Conservation (phyloP, 306 rosid species). For the Malus orientalis region DNA sequence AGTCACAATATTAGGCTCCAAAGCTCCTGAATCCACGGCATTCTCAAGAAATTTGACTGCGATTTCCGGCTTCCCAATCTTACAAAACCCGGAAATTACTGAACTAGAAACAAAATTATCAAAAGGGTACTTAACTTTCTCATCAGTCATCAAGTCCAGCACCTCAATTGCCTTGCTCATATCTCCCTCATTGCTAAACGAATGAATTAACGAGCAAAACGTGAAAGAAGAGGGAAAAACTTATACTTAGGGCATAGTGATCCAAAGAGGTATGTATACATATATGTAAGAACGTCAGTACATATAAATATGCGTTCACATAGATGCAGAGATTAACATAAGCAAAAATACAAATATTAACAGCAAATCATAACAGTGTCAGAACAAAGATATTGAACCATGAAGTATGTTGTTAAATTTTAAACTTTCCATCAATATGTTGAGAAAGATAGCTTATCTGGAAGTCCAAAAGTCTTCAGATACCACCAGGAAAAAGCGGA, state of each 20-base stretch:
- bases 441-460: not conserved
- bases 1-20: conserved; percentile 48
- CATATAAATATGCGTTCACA: no score
- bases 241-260: not conserved
- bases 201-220: conserved; percentile 44
- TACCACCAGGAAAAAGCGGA: not conserved
- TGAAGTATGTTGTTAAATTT: not conserved
- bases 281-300: no score
- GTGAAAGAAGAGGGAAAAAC: conserved; percentile 57
- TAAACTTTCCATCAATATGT: not conserved
- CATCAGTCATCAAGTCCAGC: conserved; percentile 56
- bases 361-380: not conserved
- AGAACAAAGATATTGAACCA: not conserved
- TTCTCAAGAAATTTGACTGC: conserved; percentile 52
- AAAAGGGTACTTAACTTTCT: conserved; percentile 49
- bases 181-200: conserved; percentile 43
- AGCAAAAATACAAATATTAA: not conserved
- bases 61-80: conserved; percentile 61
- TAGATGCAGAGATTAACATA: no score
- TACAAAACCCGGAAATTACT: conserved; percentile 66
- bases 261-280: not conserved
- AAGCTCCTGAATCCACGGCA: conserved; percentile 32
- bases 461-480: not conserved
- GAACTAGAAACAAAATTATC: conserved; percentile 78
- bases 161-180: conserved; percentile 65